Evolutionary conservation across 495 filamentous ascomycete genomes (phyloP), one percentile per base, ranked within the genome.

Genomic region (Ramalina intermedia): DNA sequence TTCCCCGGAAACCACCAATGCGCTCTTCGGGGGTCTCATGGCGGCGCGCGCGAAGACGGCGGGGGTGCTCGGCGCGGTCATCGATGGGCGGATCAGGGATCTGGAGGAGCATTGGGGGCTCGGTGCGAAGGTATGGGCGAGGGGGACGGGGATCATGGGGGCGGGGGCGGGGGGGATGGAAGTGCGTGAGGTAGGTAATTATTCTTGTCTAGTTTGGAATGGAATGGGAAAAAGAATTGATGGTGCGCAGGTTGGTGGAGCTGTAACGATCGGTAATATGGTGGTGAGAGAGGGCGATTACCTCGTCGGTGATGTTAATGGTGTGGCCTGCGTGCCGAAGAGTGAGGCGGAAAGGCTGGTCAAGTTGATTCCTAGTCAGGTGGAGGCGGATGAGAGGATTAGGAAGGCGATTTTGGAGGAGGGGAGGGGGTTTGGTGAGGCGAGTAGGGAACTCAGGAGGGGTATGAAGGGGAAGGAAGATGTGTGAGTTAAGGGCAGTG

Each of bases 1-100:
- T 7, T 33, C 29, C 2, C 62, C 69, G 12, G 63, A 61, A 14
- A 66, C 66, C 23, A 64, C 71, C 37, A 80, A 76, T 43, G 76
- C 76, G 11, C 68, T 72, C 53, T 81, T 73, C 53, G 77, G 77
- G 20, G 75, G 77, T 1, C 61, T 81, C 9, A 80, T 81, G 76
- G 71, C 69, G 20, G 68, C 65, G 0, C 64, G 75, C 13, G 77
- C 77, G 17, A 56, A 69, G 46, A 62, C 61, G 41, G 55, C 55
- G 9, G 58, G 56, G 16, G 66, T 62, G 5, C 61, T 55, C 5
- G 67, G 67, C 12, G 67, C 69, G 33, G 63, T 81, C 5, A 71
- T 81, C 43, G 77, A 81, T 53, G 77, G 78, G 5, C 63, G 72
- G 4, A 67, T 80, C 47, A 63, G 78, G 8, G 78, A 81, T 50